Evolutionary conservation across 2,329 filamentous ascomycete genomes (phyloP).

Genomic region (Ophiostoma ips): DNA sequence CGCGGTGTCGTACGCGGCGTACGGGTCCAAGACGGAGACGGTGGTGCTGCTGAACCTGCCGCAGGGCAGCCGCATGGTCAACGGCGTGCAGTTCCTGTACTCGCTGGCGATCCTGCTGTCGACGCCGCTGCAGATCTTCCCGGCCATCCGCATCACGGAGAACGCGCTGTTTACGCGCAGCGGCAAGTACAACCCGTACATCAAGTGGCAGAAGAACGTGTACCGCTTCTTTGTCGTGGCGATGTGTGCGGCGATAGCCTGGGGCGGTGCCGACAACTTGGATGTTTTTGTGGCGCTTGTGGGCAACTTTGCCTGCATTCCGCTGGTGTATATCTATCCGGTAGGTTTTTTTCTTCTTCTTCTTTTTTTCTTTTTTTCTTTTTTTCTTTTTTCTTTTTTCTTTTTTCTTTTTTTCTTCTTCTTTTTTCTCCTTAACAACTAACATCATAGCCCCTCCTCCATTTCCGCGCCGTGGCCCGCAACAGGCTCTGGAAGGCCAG

Average conservation of each 20-base stretch:
- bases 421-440: slow-evolving; percentile 14
- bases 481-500: slow-evolving; percentile 51
- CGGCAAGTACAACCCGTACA: slow-evolving; percentile 94
- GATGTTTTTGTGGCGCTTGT: slow-evolving; percentile 97
- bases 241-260: slow-evolving; percentile 75
- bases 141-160: slow-evolving; percentile 90
- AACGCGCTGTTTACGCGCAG: slow-evolving; percentile 88
- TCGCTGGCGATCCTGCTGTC: slow-evolving; percentile 94
- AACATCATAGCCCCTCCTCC: slow-evolving; percentile 63
- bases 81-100: slow-evolving; percentile 91
- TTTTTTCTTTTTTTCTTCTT: background rate
- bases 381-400: slow-evolving; percentile 15
- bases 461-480: slow-evolving; percentile 67
- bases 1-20: slow-evolving; percentile 88
- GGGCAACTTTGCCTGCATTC: slow-evolving; percentile 95
- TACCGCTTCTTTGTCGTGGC: slow-evolving; percentile 91
- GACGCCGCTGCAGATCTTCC: slow-evolving; percentile 93
- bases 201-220: slow-evolving; percentile 99
- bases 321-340: slow-evolving; percentile 92
- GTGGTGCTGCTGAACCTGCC: slow-evolving; percentile 93
- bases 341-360: slow-evolving; percentile 43
- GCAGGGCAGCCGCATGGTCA: slow-evolving; percentile 90
- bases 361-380: slow-evolving; percentile 20
- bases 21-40: slow-evolving; percentile 88
- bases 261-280: slow-evolving; percentile 80